A percentile compares a stretch with the other conserved stretches of the same genome.
These are phyloP conservation scores for Isabelozyma pseudorhagii DNA, from an alignment of 805 yeast species.

Conservation along the genomic window DNA sequence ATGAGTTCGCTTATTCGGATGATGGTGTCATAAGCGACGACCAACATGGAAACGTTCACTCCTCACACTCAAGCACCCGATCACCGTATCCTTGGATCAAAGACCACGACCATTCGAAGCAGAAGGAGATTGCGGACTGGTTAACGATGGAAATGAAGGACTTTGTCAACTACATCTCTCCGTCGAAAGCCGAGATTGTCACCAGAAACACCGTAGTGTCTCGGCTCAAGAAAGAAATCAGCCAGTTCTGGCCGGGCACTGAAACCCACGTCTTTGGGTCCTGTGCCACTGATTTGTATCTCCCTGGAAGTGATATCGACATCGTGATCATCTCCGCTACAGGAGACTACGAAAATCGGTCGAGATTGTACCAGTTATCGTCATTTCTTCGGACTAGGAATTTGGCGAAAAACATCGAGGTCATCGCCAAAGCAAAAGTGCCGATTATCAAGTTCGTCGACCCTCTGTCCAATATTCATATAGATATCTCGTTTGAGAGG, in stretches of 20 bases:
- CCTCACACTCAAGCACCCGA: slow-evolving; percentile 17
- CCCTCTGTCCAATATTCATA: slow-evolving; percentile 62
- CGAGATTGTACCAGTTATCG: slow-evolving; percentile 69
- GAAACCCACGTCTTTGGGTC: slow-evolving; percentile 90
- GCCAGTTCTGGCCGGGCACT: slow-evolving; percentile 70
- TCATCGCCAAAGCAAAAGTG: slow-evolving; percentile 85
- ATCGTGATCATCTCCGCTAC: slow-evolving; percentile 73
- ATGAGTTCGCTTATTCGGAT: slow-evolving; percentile 20
- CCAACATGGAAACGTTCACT: slow-evolving; percentile 24
- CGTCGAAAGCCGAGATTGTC: slow-evolving; percentile 68
- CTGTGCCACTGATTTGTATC: slow-evolving; percentile 84
- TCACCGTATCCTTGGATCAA: slow-evolving; percentile 70
- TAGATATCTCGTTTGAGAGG: slow-evolving; percentile 89
- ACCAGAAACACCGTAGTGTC: slow-evolving; percentile 64
- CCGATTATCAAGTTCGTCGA: slow-evolving; percentile 93
- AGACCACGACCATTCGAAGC: slow-evolving; percentile 72
- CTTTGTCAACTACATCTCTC: slow-evolving; percentile 82
- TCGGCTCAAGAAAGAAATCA: slow-evolving; percentile 51
- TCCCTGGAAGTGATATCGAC: slow-evolving; percentile 95
- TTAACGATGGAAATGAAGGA: slow-evolving; percentile 80
- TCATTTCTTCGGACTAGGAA: slow-evolving; percentile 59
- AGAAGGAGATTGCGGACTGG: slow-evolving; percentile 82
- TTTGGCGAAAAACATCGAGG: slow-evolving; percentile 73
- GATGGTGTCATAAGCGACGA: slow-evolving; percentile 35
- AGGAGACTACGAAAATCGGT: slow-evolving; percentile 59